Base-by-base conservation (phyloP, 805 yeast species). In the Saccharomycopsis malanga region DNA sequence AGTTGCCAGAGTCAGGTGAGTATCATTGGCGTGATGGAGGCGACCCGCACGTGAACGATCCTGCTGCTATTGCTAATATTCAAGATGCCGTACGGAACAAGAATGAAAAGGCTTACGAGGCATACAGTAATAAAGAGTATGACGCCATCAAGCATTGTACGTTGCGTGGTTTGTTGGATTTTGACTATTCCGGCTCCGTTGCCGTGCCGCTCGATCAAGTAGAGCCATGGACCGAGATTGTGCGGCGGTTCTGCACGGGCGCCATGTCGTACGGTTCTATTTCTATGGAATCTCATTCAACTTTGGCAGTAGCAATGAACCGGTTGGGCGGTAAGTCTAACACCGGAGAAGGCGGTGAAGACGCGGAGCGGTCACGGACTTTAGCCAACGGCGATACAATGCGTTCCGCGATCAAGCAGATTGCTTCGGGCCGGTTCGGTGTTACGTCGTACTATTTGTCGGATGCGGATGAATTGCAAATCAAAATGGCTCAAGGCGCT, bases 271-370 rank as follows among this genome's bases (percentile, higher is more conserved):
- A 93, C 62, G 98, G 98, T 61, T 91, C 98, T 42, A 91, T 91
- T 61, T 91, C 98, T 3, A 85, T 89, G 95, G 98, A 91, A 68
- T 89, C 97, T 2, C 98, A 91, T 68, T 87, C 97, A 3, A 91
- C 98, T 9, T 71, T 91, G 58, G 98, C 98, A 12, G 95, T 91
- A 47, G 98, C 98, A 40, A 91, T 91, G 98, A 91, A 91, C 72
- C 75, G 98, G 64, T 74, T 91, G 54, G 98, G 98, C 45, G 98
- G 97, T 57, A 93, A 89, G 68, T 87, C 96, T 42, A 91, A 91
- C 66, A 89, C 98, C 53, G 98, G 98, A 72, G 98, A 91, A 73
- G 98, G 98, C 73, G 98, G 98, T 73, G 98, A 91, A 68, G 98
- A 91, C 62, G 78, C 93, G 42, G 96, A 89, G 61, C 77, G 97